These are phyloP conservation scores for Galium porrigens DNA, from an alignment of 305 asterid species.

Conservation along the genomic window DNA sequence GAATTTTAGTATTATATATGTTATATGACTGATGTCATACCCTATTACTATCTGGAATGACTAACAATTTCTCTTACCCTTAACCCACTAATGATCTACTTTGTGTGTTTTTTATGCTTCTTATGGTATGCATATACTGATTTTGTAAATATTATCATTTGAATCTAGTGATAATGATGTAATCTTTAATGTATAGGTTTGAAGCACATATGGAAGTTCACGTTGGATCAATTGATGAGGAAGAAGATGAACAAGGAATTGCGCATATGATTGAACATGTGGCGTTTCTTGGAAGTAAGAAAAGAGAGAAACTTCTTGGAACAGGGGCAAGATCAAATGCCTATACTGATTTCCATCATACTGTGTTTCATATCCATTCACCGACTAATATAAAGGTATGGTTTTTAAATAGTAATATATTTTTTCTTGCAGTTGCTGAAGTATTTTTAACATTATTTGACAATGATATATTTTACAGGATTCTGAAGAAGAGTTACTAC, in stretches of 20 bases:
- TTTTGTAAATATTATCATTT: neutral
- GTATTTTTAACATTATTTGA: neutral
- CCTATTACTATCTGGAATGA: neutral
- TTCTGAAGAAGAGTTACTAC: slow-evolving; percentile 78
- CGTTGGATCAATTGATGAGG: slow-evolving; percentile 95
- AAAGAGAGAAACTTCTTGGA: slow-evolving; percentile 96
- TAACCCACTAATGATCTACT: neutral
- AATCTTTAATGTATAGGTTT: slow-evolving; percentile 43
- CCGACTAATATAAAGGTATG: slow-evolving; percentile 78
- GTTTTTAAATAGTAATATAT: slow-evolving; percentile 12
- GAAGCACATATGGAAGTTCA: slow-evolving; percentile 99
- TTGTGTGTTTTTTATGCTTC: neutral
- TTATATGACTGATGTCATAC: neutral
- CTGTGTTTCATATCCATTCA: slow-evolving; percentile 97
- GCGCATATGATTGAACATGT: slow-evolving; percentile 99
- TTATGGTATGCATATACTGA: neutral
- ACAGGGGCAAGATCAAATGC: slow-evolving; percentile 99
- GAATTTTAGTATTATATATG: neutral
- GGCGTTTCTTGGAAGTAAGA: slow-evolving; percentile 99
- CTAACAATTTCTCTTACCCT: neutral
- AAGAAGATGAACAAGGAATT: slow-evolving; percentile 98
- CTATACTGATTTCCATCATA: slow-evolving; percentile 96
- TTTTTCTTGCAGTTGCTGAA: slow-evolving; percentile 12
- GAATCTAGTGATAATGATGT: slow-evolving; percentile 5
- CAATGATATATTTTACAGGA: slow-evolving; percentile 30